Base-by-base conservation (phyloP, 1,284 basidiomycete genomes). In the Jaminaea rosea region DNA sequence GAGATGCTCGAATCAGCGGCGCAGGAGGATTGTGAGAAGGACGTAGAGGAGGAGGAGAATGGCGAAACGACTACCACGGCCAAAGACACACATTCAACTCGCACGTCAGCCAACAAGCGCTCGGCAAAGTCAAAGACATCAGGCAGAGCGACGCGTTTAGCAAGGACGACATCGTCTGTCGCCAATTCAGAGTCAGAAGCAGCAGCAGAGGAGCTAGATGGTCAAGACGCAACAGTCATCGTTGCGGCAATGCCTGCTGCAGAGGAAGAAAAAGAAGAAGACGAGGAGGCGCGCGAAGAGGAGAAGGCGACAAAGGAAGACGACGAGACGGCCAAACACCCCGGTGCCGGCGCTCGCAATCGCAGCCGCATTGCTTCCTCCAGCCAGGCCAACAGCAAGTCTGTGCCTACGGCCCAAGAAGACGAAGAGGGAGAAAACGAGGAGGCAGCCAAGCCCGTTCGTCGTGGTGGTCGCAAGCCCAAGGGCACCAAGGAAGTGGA, bases 31-130 rank as follows among this genome's bases (percentile, higher is more conserved):
- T n/a, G n/a, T n/a, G n/a, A n/a, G n/a, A n/a, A n/a, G n/a, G n/a
- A n/a, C n/a, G n/a, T n/a, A 4, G 27, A 34, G n/a, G 32, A 28
- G 32, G 17, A 19, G n/a, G 56, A 47, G 46, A 60, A 60, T 32
- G 46, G 56, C 10, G 54, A 49, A n/a, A 50, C 48, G 24, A 46
- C 55, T n/a, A n/a, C n/a, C n/a, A n/a, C n/a, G n/a, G n/a, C n/a
- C n/a, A n/a, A n/a, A n/a, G n/a, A n/a, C n/a, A n/a, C n/a, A n/a
- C n/a, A n/a, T n/a, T n/a, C n/a, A n/a, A n/a, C n/a, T n/a, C n/a
- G n/a, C n/a, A n/a, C n/a, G 1, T 44, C 47, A 19, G 46, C 53
- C 21, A 49, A 52, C 9, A 60, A 48, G 50, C 55, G 19, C 53
- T 52, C 7, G 46, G 41, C 23, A 60, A 48, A 17, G 23, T 54